A percentile compares a stretch with the other conserved stretches of the same genome.
phyloP scores from a whole-genome alignment of 352 stramenopile species.

The Globisporangium barbulae region DNA sequence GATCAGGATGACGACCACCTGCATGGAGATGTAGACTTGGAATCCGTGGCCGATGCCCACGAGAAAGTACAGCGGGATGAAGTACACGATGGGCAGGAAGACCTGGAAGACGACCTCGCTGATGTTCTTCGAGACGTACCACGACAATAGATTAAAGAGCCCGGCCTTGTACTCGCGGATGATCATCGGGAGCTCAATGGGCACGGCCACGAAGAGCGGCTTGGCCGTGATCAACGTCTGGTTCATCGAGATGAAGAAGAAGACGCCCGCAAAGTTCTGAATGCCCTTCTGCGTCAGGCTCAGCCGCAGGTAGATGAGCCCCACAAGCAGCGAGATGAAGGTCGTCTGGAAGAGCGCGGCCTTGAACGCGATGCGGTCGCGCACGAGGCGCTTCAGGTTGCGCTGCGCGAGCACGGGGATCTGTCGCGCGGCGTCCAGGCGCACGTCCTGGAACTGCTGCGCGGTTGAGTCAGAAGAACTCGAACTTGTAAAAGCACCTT shows the following conservation, averaged over 20 bases:
- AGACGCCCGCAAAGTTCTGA: conserved; percentile 38
- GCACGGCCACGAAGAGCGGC: conserved; percentile 35
- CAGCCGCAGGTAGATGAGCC: conserved; percentile 48
- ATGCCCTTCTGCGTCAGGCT: conserved; percentile 34
- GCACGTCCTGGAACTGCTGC: conserved; percentile 2
- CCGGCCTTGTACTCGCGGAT: conserved; percentile 35
- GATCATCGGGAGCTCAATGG: conserved; percentile 42
- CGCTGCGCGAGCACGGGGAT: not conserved
- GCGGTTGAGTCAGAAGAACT: no score
- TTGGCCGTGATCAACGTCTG: conserved; percentile 31
- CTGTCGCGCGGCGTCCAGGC: conserved; percentile 18
- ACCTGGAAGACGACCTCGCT: conserved; percentile 46
- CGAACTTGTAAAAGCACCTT: no score
- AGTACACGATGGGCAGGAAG: conserved; percentile 35
- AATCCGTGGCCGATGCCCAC: conserved; percentile 38
- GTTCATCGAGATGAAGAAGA: conserved; percentile 50
- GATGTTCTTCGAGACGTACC: conserved; percentile 53
- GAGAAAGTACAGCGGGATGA: conserved; percentile 36
- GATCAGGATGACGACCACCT: conserved; percentile 38
- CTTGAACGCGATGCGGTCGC: conserved; percentile 31
- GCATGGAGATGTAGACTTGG: conserved; percentile 30
- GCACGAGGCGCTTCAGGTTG: conserved; percentile 35
- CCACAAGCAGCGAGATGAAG: conserved; percentile 35
- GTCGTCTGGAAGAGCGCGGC: conserved; percentile 27
- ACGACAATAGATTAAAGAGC: conserved; percentile 33